Evolutionary conservation across 2,329 filamentous ascomycete species (phyloP), one percentile per base, ranked within the genome.

Genomic region (Botrytis fabae): DNA sequence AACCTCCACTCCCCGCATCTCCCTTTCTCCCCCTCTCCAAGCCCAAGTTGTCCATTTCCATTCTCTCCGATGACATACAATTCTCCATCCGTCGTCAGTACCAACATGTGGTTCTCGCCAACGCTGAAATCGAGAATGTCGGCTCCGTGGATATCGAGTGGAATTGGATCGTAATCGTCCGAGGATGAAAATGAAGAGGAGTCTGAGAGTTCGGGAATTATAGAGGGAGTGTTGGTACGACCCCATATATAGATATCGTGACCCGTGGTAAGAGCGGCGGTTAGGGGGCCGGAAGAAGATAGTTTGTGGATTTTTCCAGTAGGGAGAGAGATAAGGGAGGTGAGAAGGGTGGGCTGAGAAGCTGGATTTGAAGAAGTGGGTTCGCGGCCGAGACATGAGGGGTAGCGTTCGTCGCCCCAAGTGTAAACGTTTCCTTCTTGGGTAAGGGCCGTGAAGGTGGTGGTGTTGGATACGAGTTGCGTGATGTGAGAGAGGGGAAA

Each of bases 191-290:
- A 32, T 14, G 69, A 63, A 28, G 60, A 32, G 12, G n/a, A 18
- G 14, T 25, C 40, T 28, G 35, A 32, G 70, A 61, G 73, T 28
- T 76, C 73, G 4, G 79, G 61, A 12, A 78, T 51, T 32, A 74
- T 73, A 28, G 73, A 57, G 16, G 77, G 70, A 1, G 75, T 74
- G 51, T 77, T 72, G 7, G 76, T 71, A n/a, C 81, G 80, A 44
- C 90, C 90, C 90, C 90, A 92, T 38, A 87, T 79, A 77, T 92
- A 92, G 2, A 91, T 79, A 73, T 89, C 87, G 46, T 86, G 83
- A 3, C 86, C 87, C 18, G 84, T 81, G 0, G 89, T 91, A 61
- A 92, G 76, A 0, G 89, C 89, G 4, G 87, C 88, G 2, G 87
- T 81, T 4, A 86, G 81, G 78, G 90, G 90, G 0, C 90, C 89